Evolutionary conservation across 768 basidiomycete genomes (phyloP).

Genomic region (Infundibulicybe gibba): DNA sequence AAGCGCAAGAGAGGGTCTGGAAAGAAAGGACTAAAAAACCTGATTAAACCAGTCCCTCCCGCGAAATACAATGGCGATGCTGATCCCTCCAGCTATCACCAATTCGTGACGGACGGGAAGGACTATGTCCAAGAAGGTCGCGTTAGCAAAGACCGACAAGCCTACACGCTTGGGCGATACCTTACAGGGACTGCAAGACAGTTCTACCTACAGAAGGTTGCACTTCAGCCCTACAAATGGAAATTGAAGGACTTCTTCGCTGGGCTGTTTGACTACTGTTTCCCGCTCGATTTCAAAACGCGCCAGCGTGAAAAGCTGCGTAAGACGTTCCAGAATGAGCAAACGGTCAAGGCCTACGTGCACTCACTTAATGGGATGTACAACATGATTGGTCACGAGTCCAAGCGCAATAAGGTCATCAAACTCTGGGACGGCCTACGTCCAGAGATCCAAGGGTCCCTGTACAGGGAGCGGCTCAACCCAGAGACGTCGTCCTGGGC

Average conservation of each 20-base stretch:
- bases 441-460: conserved; percentile 18
- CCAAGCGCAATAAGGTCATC: conserved; percentile 20
- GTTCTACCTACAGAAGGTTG: not conserved
- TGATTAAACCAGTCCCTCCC: conserved; percentile 12
- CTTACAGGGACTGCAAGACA: not conserved
- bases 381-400: conserved; percentile 20
- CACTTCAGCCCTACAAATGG: not conserved
- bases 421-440: conserved; percentile 29
- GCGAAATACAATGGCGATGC: conserved; percentile 9
- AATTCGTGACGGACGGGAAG: conserved; percentile 11
- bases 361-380: conserved; percentile 25
- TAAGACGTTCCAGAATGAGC: conserved; percentile 14
- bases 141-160: no score
- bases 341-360: conserved; percentile 21
- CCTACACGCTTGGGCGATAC: not conserved
- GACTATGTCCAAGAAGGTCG: conserved; percentile 6
- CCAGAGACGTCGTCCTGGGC: conserved; percentile 21
- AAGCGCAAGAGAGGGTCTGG: conserved; percentile 3
- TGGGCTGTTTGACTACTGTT: conserved; percentile 7
- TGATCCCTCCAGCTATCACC: conserved; percentile 3
- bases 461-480: conserved; percentile 21
- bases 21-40: conserved; percentile 4
- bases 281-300: conserved; percentile 15
- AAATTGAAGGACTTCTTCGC: conserved; percentile 1
- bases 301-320: conserved; percentile 20